These are phyloP conservation scores for Emericellopsis terricola DNA, from an alignment of 495 filamentous ascomycete genomes.

Conservation along the genomic window DNA sequence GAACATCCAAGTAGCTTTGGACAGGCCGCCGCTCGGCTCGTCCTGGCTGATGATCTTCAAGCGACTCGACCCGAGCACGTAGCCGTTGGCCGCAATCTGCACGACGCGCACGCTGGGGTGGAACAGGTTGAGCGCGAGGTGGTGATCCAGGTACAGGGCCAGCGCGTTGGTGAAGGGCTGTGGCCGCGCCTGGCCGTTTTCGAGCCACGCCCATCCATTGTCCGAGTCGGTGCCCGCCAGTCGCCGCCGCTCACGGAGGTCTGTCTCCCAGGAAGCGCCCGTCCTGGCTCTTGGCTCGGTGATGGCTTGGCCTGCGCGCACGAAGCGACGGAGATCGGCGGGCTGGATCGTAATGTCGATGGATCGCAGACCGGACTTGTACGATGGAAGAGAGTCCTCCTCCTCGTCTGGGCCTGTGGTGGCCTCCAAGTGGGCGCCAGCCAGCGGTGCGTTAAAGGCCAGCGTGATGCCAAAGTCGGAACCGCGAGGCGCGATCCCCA, in stretches of 20 bases:
- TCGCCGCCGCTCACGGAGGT: slow-evolving; percentile 13
- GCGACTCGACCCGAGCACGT: slow-evolving; percentile 22
- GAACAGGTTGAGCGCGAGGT: slow-evolving; percentile 23
- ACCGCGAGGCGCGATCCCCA: slow-evolving; percentile 5
- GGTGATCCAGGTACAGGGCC: slow-evolving; percentile 17
- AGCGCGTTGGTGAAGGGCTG: slow-evolving; percentile 27
- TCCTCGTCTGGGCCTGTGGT: neutral
- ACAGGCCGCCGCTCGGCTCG: neutral
- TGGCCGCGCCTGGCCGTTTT: neutral
- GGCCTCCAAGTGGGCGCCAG: neutral
- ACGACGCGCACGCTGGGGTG: slow-evolving; percentile 23
- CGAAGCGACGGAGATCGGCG: slow-evolving; percentile 13
- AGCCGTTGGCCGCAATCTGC: slow-evolving; percentile 25
- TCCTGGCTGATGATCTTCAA: slow-evolving; percentile 21
- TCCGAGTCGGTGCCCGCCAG: slow-evolving; percentile 20
- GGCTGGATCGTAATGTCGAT: slow-evolving; percentile 24
- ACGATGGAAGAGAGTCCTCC: neutral
- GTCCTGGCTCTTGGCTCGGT: slow-evolving; percentile 3
- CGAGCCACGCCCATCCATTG: slow-evolving; percentile 28
- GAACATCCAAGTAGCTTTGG: slow-evolving; percentile 2
- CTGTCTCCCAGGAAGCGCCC: slow-evolving; percentile 8
- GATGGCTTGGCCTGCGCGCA: slow-evolving; percentile 6
- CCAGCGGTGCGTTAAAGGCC: slow-evolving; percentile 17
- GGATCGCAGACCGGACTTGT: slow-evolving; percentile 15
- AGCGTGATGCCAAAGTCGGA: slow-evolving; percentile 20